Evolutionary conservation across 345 rosid species (phyloP).

Genomic region (Chamaenerion angustifolium): DNA sequence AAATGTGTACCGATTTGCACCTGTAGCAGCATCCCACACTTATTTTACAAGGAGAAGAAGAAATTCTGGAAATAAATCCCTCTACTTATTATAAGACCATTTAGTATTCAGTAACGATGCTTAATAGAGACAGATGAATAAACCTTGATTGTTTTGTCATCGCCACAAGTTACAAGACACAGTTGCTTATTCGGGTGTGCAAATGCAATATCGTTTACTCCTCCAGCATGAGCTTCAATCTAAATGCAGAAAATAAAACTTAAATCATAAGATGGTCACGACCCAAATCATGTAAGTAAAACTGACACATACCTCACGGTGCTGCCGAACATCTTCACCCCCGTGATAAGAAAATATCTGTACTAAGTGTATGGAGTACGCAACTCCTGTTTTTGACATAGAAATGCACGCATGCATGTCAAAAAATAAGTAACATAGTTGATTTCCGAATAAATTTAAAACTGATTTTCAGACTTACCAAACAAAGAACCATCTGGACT

Average conservation of each 20-base stretch:
- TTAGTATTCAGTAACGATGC: not conserved
- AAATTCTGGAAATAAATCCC: too few species aligned
- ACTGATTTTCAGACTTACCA: conserved; percentile 40
- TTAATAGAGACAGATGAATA: not conserved
- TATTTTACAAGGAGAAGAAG: not conserved
- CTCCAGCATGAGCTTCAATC: conserved; percentile 26
- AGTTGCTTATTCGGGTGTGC: conserved; percentile 17
- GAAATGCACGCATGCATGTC: too few species aligned
- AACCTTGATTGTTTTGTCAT: conserved; percentile 23
- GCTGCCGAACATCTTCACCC: conserved; percentile 68
- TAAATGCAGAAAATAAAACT: not conserved
- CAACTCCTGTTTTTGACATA: conserved; percentile 51
- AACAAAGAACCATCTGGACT: conserved; percentile 89
- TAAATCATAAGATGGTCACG: conserved; percentile 74
- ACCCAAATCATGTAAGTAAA: conserved; percentile 70
- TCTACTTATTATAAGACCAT: not conserved
- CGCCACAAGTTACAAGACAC: conserved; percentile 24
- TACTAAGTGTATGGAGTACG: conserved; percentile 81
- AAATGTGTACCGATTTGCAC: conserved; percentile 10
- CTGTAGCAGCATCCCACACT: conserved; percentile 28
- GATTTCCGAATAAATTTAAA: not conserved
- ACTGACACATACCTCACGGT: conserved; percentile 57
- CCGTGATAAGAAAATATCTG: conserved; percentile 80
- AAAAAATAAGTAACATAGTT: not conserved
- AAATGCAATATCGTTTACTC: conserved; percentile 27